Conservation (phyloP, 2,329 filamentous ascomycete species). For the Bipolaris oryzae region DNA sequence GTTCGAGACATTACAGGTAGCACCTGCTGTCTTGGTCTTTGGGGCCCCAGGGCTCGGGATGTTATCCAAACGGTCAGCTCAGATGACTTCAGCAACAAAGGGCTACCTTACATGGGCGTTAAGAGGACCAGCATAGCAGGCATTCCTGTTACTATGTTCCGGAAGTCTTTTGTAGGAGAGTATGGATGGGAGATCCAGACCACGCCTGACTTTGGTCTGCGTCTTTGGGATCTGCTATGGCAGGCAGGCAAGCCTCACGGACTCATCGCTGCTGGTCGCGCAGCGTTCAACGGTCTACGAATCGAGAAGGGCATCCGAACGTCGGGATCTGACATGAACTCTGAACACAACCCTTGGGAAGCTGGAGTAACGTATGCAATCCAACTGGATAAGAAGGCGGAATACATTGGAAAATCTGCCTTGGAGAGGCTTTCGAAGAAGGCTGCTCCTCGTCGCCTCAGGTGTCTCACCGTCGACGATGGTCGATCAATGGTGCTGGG, state of each 20-base stretch:
- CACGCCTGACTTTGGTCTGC: slow-evolving; percentile 63
- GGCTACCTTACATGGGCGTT: slow-evolving; percentile 58
- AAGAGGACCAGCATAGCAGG: slow-evolving; percentile 59
- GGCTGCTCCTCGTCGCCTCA: slow-evolving; percentile 46
- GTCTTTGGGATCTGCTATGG: slow-evolving; percentile 65
- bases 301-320: slow-evolving; percentile 65
- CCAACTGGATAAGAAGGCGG: slow-evolving; percentile 52
- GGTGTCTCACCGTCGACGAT: slow-evolving; percentile 63
- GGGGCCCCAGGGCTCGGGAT: slow-evolving; percentile 63
- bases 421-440: slow-evolving; percentile 52
- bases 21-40: slow-evolving; percentile 67
- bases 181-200: slow-evolving; percentile 68
- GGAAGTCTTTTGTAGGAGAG: slow-evolving; percentile 67
- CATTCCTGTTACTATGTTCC: slow-evolving; percentile 62
- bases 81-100: slow-evolving; percentile 56
- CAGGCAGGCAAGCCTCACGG: slow-evolving; percentile 61
- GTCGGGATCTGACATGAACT: slow-evolving; percentile 64
- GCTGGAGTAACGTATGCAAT: slow-evolving; percentile 62
- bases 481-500: slow-evolving; percentile 63
- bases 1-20: slow-evolving; percentile 65
- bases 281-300: slow-evolving; percentile 63
- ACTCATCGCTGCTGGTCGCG: slow-evolving; percentile 63
- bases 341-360: slow-evolving; percentile 66
- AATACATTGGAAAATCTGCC: slow-evolving; percentile 60
- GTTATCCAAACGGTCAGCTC: slow-evolving; percentile 56